A percentile compares a stretch with the other conserved stretches of the same genome.
Conservation (phyloP, 352 stramenopile genomes). For the Phytophthora pistaciae region DNA sequence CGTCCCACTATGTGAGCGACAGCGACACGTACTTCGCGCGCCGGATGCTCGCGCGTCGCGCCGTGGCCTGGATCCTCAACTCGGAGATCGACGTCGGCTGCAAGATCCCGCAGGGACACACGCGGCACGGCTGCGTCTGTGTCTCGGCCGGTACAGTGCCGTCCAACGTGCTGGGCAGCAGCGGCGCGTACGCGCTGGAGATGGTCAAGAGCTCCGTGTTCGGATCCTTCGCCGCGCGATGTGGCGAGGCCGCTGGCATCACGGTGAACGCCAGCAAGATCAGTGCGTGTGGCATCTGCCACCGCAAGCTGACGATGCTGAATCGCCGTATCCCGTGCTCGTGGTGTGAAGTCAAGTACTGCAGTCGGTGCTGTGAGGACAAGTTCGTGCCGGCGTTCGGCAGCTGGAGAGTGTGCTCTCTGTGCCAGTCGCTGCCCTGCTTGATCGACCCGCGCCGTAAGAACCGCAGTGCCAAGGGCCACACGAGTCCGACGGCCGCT, state of each 20-base stretch:
- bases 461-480: constrained; percentile 69
- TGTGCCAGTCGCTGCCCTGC: constrained; percentile 83
- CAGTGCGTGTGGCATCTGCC: constrained; percentile 78
- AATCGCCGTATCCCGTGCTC: constrained; percentile 83
- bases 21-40: constrained; percentile 83
- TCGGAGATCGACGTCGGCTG: constrained; percentile 75
- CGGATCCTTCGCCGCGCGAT: constrained; percentile 78
- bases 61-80: constrained; percentile 80
- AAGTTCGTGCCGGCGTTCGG: constrained; percentile 85
- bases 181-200: constrained; percentile 79
- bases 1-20: constrained; percentile 82
- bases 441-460: constrained; percentile 85
- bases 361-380: constrained; percentile 85
- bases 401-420: constrained; percentile 80
- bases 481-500: constrained; percentile 59
- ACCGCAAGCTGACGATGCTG: constrained; percentile 82
- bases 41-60: constrained; percentile 71
- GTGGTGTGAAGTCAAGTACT: constrained; percentile 91
- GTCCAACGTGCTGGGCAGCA: constrained; percentile 71
- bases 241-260: constrained; percentile 71
- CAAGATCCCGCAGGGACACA: constrained; percentile 78
- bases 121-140: constrained; percentile 82
- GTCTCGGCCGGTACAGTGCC: constrained; percentile 80
- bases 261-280: constrained; percentile 85
- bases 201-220: constrained; percentile 90